These are phyloP conservation scores for Quercus parvula DNA, from an alignment of 306 rosid species.

Conservation along the genomic window DNA sequence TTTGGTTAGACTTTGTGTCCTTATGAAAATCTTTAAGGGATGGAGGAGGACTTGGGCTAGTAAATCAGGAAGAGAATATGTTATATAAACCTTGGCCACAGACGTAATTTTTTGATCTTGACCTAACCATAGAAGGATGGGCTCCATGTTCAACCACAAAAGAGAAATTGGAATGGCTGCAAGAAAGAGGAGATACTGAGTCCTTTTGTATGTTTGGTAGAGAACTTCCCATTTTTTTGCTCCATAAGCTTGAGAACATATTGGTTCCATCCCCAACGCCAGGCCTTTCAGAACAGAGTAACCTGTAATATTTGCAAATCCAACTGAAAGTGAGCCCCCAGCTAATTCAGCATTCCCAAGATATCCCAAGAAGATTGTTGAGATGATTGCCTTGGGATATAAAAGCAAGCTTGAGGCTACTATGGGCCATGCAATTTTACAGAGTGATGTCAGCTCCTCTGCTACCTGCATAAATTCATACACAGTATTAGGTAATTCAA, in stretches of 20 bases:
- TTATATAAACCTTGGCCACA: background rate
- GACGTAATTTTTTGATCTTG: background rate
- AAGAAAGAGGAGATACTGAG: background rate
- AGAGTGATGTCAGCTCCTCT: background rate
- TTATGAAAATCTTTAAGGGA: background rate
- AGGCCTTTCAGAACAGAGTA: conserved; percentile 10
- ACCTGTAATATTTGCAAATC: conserved; percentile 7
- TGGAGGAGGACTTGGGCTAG: conserved; percentile 1
- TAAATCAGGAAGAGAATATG: conserved; percentile 5
- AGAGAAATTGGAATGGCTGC: background rate
- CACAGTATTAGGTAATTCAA: background rate
- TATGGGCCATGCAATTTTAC: conserved; percentile 1
- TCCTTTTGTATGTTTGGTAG: background rate
- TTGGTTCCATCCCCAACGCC: conserved; percentile 5
- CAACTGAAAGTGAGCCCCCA: background rate
- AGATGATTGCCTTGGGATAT: background rate
- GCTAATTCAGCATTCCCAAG: background rate
- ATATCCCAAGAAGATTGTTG: conserved; percentile 1
- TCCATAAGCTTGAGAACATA: conserved; percentile 1
- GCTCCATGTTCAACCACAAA: conserved; percentile 3
- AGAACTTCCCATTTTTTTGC: background rate
- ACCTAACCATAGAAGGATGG: background rate
- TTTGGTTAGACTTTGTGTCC: conserved; percentile 3
- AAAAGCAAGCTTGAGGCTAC: conserved; percentile 1
- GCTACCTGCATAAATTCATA: background rate